phyloP scores from a whole-genome alignment of 116 monocot genomes.

The Papilionanthe hybrid region DNA sequence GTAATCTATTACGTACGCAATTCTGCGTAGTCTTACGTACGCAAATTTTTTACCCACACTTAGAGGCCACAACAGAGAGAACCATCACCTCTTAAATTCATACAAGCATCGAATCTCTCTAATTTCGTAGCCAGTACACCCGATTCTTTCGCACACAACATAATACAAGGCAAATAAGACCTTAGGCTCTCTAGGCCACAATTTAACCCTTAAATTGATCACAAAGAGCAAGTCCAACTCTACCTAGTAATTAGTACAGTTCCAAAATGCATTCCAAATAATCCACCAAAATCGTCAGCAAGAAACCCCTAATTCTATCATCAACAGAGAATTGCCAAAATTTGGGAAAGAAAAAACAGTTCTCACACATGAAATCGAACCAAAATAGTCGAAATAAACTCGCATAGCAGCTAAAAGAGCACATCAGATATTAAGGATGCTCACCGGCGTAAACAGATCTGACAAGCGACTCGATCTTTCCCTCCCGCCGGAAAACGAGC shows the following conservation, averaged over 20 bases:
- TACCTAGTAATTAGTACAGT: not conserved
- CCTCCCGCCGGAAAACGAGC: conserved; percentile 82
- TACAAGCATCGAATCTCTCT: not conserved
- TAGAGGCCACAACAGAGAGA: not conserved
- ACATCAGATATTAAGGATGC: not conserved
- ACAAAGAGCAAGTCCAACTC: not conserved
- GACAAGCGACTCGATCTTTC: conserved; percentile 93
- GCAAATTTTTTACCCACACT: not conserved
- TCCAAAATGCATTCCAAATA: not conserved
- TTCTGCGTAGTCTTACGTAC: no score
- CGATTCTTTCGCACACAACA: not conserved
- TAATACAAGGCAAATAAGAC: not conserved
- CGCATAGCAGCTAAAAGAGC: not conserved
- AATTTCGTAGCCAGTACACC: not conserved
- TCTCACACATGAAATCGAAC: not conserved
- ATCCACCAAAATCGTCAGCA: not conserved
- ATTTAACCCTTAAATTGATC: not conserved
- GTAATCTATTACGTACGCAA: no score
- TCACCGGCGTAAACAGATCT: conserved; percentile 75
- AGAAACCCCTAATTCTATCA: not conserved
- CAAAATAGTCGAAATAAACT: not conserved
- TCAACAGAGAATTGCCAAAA: not conserved
- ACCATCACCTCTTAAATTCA: no score
- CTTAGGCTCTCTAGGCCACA: not conserved
- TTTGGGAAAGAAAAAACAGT: not conserved